Percentiles rank a stretch among this genome's conserved stretches.
phyloP scores from a whole-genome alignment of 1,284 basidiomycete genomes.

The Thelephora terrestris region DNA sequence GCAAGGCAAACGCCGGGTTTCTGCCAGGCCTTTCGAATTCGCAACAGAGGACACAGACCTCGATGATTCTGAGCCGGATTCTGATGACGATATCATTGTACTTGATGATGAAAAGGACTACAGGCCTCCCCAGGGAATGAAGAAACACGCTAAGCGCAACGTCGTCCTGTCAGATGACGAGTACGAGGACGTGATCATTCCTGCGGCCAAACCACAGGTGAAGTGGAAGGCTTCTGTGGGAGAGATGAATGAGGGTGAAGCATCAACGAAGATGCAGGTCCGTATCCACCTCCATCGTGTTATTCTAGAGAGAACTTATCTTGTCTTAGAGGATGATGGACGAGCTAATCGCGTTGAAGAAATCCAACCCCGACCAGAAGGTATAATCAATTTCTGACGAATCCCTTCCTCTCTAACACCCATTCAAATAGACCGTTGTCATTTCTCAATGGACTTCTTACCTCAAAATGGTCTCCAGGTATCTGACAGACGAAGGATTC shows the following conservation, averaged over 20 bases:
- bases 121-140: constrained; percentile 13
- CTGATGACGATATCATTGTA: constrained; percentile 13
- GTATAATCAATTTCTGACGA: constrained; percentile 17
- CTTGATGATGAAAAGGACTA: constrained; percentile 14
- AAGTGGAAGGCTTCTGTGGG: constrained; percentile 18
- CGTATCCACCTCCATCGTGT: constrained; percentile 7
- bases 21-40: too few species aligned
- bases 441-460: constrained; percentile 56
- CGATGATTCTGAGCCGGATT: neutral
- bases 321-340: constrained; percentile 37
- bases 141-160: constrained; percentile 17
- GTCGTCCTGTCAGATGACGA: constrained; percentile 41
- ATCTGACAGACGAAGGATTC: constrained; percentile 38
- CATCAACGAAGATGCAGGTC: constrained; percentile 59
- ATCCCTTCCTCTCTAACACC: neutral
- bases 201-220: constrained; percentile 24
- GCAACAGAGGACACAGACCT: too few species aligned
- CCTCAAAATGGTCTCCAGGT: constrained; percentile 43
- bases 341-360: constrained; percentile 26
- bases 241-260: constrained; percentile 31
- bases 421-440: constrained; percentile 33
- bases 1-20: constrained; percentile 5
- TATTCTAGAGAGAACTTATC: neutral
- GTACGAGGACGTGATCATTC: constrained; percentile 27
- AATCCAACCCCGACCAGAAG: constrained; percentile 47